Evolutionary conservation across 495 filamentous ascomycete genomes (phyloP), one percentile per base, ranked within the genome.

Genomic region (Talaromyces proteolyticus): DNA sequence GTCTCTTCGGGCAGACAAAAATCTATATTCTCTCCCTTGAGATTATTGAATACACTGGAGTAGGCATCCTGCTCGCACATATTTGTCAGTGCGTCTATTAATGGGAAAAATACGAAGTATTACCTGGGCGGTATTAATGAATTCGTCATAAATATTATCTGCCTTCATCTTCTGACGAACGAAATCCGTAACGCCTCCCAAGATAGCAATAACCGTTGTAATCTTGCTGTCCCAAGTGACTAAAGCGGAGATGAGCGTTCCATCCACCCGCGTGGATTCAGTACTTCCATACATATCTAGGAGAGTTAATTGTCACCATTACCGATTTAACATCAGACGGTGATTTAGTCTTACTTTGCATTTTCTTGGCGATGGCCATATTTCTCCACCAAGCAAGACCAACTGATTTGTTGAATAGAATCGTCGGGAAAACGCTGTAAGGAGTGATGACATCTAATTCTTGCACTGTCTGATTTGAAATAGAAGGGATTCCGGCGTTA

Each of bases 301-400:
- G 25, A 44, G 21, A 5, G 7, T 18, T 16, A 39, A 49, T 53
- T 45, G 43, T n/a, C n/a, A n/a, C n/a, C n/a, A n/a, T n/a, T n/a
- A n/a, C n/a, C n/a, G n/a, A n/a, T n/a, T n/a, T n/a, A n/a, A n/a
- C n/a, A n/a, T n/a, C n/a, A n/a, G n/a, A n/a, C n/a, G n/a, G n/a
- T n/a, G 42, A 22, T 7, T 24, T 11, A 3, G 3, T 48, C 59
- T 57, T 17, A 64, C 61, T 67, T 49, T 67, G 66, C 63, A 67
- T 67, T 46, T 59, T 64, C 51, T 62, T 67, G n/a, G 54, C 64
- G 45, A 60, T 41, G 24, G 53, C 60, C 60, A 69, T 69, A 42
- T 67, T 66, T 53, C 60, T 60, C 64, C 60, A 67, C 66, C 64
- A 69, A 21, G 60, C 64, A 45, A 67, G 42, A 11, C 61, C 63